Evolutionary conservation across 2,329 filamentous ascomycete genomes (phyloP).

Genomic region (Periconia digitata): DNA sequence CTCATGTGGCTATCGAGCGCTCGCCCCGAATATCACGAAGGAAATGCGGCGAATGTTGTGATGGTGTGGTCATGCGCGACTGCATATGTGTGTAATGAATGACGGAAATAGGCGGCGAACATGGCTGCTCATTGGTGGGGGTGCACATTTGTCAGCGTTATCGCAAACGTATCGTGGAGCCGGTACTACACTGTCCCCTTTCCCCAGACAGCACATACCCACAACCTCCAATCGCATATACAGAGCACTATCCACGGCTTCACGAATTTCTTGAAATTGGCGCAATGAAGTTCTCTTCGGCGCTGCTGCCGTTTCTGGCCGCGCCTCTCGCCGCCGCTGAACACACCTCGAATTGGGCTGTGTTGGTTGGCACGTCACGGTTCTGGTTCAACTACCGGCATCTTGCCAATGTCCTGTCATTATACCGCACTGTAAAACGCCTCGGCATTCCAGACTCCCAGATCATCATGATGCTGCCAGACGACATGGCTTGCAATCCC

Average conservation of each 20-base stretch:
- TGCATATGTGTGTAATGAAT: neutral
- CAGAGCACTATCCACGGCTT: neutral
- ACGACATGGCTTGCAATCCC: slow-evolving; percentile 99
- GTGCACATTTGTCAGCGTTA: slow-evolving; percentile 32
- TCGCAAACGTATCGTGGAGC: slow-evolving; percentile 22
- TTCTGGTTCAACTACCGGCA: slow-evolving; percentile 99
- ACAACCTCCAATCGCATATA: no score
- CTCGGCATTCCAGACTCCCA: slow-evolving; percentile 97
- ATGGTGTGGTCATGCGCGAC: neutral
- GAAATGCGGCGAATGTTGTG: neutral
- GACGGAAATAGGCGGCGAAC: neutral
- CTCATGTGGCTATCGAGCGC: neutral
- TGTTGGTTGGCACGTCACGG: slow-evolving; percentile 95
- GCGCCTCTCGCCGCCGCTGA: slow-evolving; percentile 59
- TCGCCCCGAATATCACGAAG: neutral
- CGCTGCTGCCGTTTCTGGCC: slow-evolving; percentile 31
- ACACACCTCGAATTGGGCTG: slow-evolving; percentile 98
- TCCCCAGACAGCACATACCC: no score
- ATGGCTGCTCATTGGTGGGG: neutral
- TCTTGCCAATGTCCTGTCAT: slow-evolving; percentile 93
- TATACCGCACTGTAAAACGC: slow-evolving; percentile 97
- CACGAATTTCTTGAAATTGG: neutral
- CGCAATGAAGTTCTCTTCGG: slow-evolving; percentile 28
- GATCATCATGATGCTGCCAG: slow-evolving; percentile 99
- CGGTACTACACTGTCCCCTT: neutral